Conservation (phyloP, 805 yeast genomes). For the Saturnispora gosingensis region DNA sequence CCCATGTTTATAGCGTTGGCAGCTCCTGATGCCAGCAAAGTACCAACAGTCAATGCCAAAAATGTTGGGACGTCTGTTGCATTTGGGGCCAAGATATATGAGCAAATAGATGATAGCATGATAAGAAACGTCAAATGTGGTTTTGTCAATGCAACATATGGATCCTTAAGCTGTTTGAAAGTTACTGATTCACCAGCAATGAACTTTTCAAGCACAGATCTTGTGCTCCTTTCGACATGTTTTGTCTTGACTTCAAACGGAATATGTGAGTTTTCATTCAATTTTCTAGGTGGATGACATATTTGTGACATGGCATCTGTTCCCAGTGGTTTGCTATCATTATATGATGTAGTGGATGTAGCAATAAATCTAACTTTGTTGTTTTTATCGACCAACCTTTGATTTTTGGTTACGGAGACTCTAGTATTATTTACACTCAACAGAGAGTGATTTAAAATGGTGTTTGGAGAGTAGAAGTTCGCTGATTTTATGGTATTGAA, state of each 20-base stretch:
- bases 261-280: conserved; percentile 18
- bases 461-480: conserved; percentile 13
- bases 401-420: not conserved
- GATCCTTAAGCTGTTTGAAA: conserved; percentile 36
- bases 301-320: conserved; percentile 17
- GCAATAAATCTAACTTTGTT: not conserved
- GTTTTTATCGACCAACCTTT: not conserved
- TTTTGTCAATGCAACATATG: conserved; percentile 77
- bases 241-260: conserved; percentile 54
- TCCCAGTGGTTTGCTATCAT: not conserved
- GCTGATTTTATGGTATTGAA: conserved; percentile 4
- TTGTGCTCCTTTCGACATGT: conserved; percentile 11
- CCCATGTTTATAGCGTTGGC: conserved; percentile 98
- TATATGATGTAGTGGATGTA: not conserved
- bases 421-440: not conserved
- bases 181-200: conserved; percentile 20
- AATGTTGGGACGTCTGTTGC: conserved; percentile 67
- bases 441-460: not conserved
- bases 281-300: conserved; percentile 30
- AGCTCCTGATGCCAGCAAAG: conserved; percentile 80
- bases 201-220: conserved; percentile 18
- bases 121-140: conserved; percentile 84
- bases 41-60: conserved; percentile 69
- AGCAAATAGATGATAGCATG: conserved; percentile 84
- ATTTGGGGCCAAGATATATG: conserved; percentile 85